phyloP scores from a whole-genome alignment of 2,329 filamentous ascomycete species.

The Penicillium verrucosum region DNA sequence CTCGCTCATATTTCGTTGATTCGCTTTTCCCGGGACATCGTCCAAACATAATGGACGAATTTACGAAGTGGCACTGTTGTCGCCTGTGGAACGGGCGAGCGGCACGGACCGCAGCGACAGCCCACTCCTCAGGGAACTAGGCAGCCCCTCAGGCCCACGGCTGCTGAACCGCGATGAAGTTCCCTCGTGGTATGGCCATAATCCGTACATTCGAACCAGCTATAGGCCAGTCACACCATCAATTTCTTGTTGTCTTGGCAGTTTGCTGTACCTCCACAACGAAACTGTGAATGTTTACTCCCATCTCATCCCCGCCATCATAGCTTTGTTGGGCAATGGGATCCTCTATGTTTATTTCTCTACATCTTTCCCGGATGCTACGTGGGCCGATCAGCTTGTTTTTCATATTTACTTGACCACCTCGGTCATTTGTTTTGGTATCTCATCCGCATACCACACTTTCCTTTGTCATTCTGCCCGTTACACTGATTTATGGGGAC shows the following conservation, averaged over 20 bases:
- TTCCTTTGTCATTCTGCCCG: conserved; percentile 33
- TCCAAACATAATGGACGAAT: not conserved
- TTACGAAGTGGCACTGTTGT: not conserved
- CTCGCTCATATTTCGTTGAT: too few species aligned
- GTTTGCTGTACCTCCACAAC: conserved; percentile 18
- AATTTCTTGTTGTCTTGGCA: not conserved
- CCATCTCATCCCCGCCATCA: conserved; percentile 24
- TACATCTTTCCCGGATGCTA: conserved; percentile 9
- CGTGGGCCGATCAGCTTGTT: conserved; percentile 16
- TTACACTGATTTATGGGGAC: conserved; percentile 25
- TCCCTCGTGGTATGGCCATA: not conserved
- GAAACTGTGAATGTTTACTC: conserved; percentile 25
- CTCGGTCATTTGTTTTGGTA: conserved; percentile 7
- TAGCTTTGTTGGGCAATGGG: conserved; percentile 18
- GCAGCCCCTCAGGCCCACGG: not conserved
- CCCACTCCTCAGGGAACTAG: not conserved
- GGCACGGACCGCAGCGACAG: not conserved
- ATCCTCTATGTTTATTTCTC: conserved; percentile 15
- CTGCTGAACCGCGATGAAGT: not conserved
- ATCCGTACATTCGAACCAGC: not conserved
- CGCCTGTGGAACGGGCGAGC: not conserved
- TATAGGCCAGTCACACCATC: not conserved
- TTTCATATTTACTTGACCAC: conserved; percentile 20
- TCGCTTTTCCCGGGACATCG: not conserved
- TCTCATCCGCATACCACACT: conserved; percentile 34